phyloP scores from a whole-genome alignment of 179 eudicot genomes.

The Sideroxylon spinosum region DNA sequence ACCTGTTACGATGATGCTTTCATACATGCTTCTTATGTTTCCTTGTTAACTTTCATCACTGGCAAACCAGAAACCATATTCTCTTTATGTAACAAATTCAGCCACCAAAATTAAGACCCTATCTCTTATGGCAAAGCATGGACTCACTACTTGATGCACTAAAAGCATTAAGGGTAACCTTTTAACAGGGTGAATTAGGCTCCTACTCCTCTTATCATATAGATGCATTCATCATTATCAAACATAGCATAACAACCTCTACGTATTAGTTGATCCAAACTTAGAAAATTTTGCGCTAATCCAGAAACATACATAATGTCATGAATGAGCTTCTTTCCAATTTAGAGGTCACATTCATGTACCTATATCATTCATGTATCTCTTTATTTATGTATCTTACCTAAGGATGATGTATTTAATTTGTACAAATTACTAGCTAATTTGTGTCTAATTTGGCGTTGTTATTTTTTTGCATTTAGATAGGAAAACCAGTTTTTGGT shows the following conservation, averaged over 20 bases:
- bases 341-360: too few species aligned
- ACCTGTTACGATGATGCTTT: not conserved
- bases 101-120: not conserved
- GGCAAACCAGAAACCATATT: not conserved
- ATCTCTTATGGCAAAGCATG: not conserved
- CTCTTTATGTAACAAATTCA: too few species aligned
- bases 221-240: not conserved
- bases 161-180: not conserved
- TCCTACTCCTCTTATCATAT: not conserved
- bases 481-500: constrained; percentile 1
- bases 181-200: not conserved
- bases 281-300: not conserved
- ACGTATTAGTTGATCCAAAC: not conserved
- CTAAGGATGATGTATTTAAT: too few species aligned
- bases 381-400: too few species aligned
- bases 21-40: not conserved
- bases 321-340: not conserved
- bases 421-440: too few species aligned
- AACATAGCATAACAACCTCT: not conserved
- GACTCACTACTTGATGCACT: not conserved
- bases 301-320: not conserved
- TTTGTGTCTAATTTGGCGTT: too few species aligned
- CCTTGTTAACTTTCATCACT: not conserved
- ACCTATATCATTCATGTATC: too few species aligned
- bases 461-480: not conserved